Evolutionary conservation across 192 early-diverging fungal species (phyloP), one percentile per base, ranked within the genome.

Genomic region (Chytriomyces sp.): DNA sequence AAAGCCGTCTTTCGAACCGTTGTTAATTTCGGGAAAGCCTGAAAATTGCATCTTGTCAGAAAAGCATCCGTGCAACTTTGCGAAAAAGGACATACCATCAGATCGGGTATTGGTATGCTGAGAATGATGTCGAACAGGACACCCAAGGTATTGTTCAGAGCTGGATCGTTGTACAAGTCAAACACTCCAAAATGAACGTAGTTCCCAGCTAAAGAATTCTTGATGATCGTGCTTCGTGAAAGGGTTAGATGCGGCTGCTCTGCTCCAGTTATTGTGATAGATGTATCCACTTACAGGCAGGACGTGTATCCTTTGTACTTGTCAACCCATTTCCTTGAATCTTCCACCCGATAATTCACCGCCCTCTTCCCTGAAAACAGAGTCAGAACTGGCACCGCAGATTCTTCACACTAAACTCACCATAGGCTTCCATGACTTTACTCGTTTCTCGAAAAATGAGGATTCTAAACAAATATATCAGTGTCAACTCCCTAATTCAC

Each of bases 171-270:
- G 72, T 97, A 97, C 43, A 97, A 84, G 64, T 89, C 89, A 83
- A 96, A 93, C 46, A 96, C 93, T n/a, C 94, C 94, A 83, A 97
- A 95, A 49, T 92, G 93, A 50, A 96, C 93, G 78, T 96, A 97
- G 65, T 90, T 87, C 69, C 95, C 95, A 5, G 88, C 82, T 2
- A 96, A 76, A 23, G 92, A 85, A 6, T 86, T 86, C 53, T 86
- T 86, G 69, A 96, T 73, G 1, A 92, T 93, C 63, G 76, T 75
- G 10, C 81, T 82, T 50, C 8, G n/a, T 11, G 53, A 11, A 35
- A 10, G 24, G 18, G 10, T 26, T n/a, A 20, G 11, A 16, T 7
- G 1, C 18, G 79, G 18, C n/a, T 50, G 48, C 43, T 9, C 28
- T 48, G 23, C 18, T 10, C 35, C 35, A 35, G 4, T 20, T 57